These are phyloP conservation scores for Selenicereus undatus DNA, from an alignment of 148 eudicot species.

Conservation along the genomic window DNA sequence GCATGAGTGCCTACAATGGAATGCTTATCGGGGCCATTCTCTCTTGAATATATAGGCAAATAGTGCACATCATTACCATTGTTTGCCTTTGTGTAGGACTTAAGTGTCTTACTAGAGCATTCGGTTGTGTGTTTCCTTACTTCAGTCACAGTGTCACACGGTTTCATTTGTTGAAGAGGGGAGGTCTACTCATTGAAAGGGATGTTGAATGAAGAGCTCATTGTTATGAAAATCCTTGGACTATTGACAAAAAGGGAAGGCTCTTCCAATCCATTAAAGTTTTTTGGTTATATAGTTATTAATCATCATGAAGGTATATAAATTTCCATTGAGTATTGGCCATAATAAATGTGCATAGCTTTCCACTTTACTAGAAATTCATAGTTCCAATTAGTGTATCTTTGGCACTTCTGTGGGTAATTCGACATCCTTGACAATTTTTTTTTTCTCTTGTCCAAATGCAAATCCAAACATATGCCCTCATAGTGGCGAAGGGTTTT, in stretches of 20 bases:
- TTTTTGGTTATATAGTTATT: background rate
- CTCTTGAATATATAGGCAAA: background rate
- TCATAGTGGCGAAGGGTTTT: no score
- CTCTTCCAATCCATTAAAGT: background rate
- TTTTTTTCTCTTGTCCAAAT: no score
- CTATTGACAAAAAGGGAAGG: background rate
- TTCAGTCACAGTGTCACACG: background rate
- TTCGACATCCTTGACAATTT: background rate
- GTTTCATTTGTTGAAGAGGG: background rate
- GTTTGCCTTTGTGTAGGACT: background rate
- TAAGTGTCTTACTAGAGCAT: background rate
- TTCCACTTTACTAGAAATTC: background rate
- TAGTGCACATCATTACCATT: background rate
- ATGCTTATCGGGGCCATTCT: background rate
- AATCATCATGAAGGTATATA: background rate
- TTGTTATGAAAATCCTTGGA: background rate
- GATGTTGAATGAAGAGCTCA: no score
- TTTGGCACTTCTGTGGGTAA: background rate
- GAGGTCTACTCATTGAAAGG: background rate
- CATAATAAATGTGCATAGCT: background rate
- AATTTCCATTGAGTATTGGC: background rate
- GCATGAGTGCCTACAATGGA: background rate
- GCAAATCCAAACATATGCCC: no score
- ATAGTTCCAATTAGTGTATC: background rate
- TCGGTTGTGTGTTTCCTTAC: background rate